Conservation (phyloP, 805 yeast species). For the Schizosaccharomyces octosporus region DNA sequence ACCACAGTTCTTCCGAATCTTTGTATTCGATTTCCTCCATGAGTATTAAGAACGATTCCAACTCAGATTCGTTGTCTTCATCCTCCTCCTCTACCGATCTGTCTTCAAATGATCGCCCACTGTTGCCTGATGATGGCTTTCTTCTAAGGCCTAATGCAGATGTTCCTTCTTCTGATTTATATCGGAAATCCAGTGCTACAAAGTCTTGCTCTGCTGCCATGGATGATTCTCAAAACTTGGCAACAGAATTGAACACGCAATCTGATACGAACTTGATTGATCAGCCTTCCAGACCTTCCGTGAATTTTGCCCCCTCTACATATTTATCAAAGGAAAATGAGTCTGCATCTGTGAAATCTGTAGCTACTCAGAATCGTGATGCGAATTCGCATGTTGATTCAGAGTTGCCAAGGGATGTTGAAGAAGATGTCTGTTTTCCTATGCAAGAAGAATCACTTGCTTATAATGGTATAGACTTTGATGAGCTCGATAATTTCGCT, state of each 20-base stretch:
- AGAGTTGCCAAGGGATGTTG: slow-evolving; percentile 42
- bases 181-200: neutral
- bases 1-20: slow-evolving; percentile 6
- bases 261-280: neutral
- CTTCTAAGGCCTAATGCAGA: neutral
- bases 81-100: slow-evolving; percentile 3
- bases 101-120: neutral
- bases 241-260: neutral
- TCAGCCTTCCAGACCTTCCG: neutral
- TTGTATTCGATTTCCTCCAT: slow-evolving; percentile 5
- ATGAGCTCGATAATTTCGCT: slow-evolving; percentile 57
- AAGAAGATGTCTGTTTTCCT: slow-evolving; percentile 94
- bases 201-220: neutral
- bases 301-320: neutral
- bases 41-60: slow-evolving; percentile 15
- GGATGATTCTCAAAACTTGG: neutral
- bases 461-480: slow-evolving; percentile 62
- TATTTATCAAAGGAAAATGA: neutral
- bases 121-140: neutral
- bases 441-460: slow-evolving; percentile 35
- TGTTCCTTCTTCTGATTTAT: neutral
- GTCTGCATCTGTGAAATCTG: neutral
- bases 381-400: neutral
- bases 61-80: slow-evolving; percentile 34
- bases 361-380: neutral